A percentile compares a stretch with the other conserved stretches of the same genome.
Evolutionary conservation across 2,329 filamentous ascomycete genomes (phyloP).

Genomic region (Xylaria sp.): DNA sequence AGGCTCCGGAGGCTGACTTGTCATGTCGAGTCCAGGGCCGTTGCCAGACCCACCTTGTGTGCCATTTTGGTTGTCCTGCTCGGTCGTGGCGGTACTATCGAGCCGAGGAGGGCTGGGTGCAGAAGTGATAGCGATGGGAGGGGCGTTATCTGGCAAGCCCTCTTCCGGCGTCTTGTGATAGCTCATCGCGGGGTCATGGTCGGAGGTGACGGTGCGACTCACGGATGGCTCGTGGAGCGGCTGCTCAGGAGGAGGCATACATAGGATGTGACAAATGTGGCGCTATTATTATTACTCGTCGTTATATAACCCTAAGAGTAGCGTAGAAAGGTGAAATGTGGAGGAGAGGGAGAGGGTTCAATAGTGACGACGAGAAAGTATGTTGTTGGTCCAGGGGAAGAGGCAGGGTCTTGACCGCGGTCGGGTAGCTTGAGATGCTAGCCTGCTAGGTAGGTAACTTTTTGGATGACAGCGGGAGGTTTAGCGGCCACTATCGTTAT

Average conservation of each 20-base stretch:
- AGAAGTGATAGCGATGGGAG: slow-evolving; percentile 20
- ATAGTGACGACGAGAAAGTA: background rate
- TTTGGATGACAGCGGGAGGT: background rate
- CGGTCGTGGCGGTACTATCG: slow-evolving; percentile 4
- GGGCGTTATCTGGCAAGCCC: slow-evolving; percentile 26
- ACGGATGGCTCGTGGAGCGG: slow-evolving; percentile 27
- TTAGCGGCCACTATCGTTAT: slow-evolving; percentile 27
- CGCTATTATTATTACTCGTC: background rate
- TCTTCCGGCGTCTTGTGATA: slow-evolving; percentile 34
- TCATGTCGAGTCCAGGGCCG: slow-evolving; percentile 3
- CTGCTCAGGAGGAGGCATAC: slow-evolving; percentile 41
- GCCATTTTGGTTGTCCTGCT: slow-evolving; percentile 5
- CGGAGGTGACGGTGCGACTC: slow-evolving; percentile 32
- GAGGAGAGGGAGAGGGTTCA: background rate
- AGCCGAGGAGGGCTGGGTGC: slow-evolving; percentile 8
- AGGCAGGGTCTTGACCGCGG: background rate
- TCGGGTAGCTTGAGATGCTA: background rate
- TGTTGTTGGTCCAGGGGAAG: background rate
- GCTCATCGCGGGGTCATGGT: slow-evolving; percentile 43
- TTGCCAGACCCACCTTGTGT: background rate
- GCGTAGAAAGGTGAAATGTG: background rate
- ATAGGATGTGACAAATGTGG: slow-evolving; percentile 18
- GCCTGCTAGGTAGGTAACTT: no score
- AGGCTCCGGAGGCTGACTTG: background rate
- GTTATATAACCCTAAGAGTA: background rate